A percentile compares a stretch with the other conserved stretches of the same genome.
These are phyloP conservation scores for Zymoseptoria passerinii DNA, from an alignment of 2,329 filamentous ascomycete species.

Conservation along the genomic window DNA sequence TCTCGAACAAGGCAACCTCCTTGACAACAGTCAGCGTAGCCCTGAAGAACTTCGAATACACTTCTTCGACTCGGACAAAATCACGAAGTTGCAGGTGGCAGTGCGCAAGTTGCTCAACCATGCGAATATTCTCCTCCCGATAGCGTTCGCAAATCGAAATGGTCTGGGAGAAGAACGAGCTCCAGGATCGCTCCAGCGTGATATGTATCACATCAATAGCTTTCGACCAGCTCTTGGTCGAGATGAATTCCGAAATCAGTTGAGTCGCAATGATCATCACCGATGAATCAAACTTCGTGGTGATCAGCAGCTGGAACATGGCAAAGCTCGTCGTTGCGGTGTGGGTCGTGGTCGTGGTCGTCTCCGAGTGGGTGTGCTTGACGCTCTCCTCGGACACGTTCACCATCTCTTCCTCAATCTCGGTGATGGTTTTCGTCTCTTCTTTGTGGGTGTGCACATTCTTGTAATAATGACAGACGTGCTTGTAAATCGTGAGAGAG, in stretches of 20 bases:
- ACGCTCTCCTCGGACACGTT: slow-evolving; percentile 31
- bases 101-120: slow-evolving; percentile 40
- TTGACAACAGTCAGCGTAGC: slow-evolving; percentile 27
- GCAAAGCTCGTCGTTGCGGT: slow-evolving; percentile 39
- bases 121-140: slow-evolving; percentile 39
- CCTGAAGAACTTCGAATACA: slow-evolving; percentile 33
- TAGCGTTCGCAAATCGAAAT: slow-evolving; percentile 36
- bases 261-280: slow-evolving; percentile 37
- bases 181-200: slow-evolving; percentile 41
- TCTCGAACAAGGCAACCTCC: slow-evolving; percentile 27
- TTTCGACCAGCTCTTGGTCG: slow-evolving; percentile 41
- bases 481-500: slow-evolving; percentile 43
- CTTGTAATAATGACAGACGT: slow-evolving; percentile 27
- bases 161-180: slow-evolving; percentile 38
- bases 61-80: slow-evolving; percentile 33
- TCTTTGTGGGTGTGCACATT: slow-evolving; percentile 28
- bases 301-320: slow-evolving; percentile 36
- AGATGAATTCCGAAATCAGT: slow-evolving; percentile 36
- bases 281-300: slow-evolving; percentile 33
- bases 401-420: slow-evolving; percentile 38
- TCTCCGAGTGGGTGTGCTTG: slow-evolving; percentile 30
- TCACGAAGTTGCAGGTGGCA: slow-evolving; percentile 36
- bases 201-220: slow-evolving; percentile 40
- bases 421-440: slow-evolving; percentile 28
- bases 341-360: slow-evolving; percentile 22